A percentile compares a stretch with the other conserved stretches of the same genome.
These are phyloP conservation scores for Adansonia gregorii DNA, from an alignment of 441 rosid species.

Conservation along the genomic window DNA sequence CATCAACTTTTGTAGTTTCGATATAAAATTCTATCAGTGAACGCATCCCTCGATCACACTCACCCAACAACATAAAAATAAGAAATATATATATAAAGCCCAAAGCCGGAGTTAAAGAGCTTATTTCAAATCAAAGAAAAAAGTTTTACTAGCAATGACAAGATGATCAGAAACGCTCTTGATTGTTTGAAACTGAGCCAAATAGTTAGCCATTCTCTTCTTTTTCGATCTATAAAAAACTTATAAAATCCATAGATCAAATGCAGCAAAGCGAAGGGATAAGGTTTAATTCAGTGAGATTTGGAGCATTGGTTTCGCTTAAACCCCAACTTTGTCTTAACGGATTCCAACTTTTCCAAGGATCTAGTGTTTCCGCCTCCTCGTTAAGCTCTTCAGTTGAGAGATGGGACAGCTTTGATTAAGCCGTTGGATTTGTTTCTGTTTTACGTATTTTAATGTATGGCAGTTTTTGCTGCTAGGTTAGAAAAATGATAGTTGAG, in stretches of 20 bases:
- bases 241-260: conserved; percentile 42
- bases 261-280: neutral
- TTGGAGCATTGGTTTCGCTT: neutral
- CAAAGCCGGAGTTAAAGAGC: conserved; percentile 5
- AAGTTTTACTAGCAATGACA: conserved; percentile 73
- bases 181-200: conserved; percentile 92
- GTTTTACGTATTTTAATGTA: too few species aligned
- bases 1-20: neutral
- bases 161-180: conserved; percentile 75
- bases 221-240: conserved; percentile 50
- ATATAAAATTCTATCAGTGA: neutral
- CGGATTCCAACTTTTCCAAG: neutral
- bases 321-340: neutral
- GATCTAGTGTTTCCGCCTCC: conserved; percentile 18
- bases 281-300: neutral
- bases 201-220: conserved; percentile 61
- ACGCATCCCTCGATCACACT: conserved; percentile 1
- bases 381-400: neutral
- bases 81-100: neutral
- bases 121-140: conserved; percentile 5
- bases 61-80: neutral
- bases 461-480: too few species aligned
- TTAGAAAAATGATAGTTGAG: too few species aligned
- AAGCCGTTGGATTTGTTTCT: neutral
- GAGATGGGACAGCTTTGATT: neutral